A percentile compares a stretch with the other conserved stretches of the same genome.
Evolutionary conservation across 2,329 filamentous ascomycete genomes (phyloP).

Genomic region (Sporothrix inflata): DNA sequence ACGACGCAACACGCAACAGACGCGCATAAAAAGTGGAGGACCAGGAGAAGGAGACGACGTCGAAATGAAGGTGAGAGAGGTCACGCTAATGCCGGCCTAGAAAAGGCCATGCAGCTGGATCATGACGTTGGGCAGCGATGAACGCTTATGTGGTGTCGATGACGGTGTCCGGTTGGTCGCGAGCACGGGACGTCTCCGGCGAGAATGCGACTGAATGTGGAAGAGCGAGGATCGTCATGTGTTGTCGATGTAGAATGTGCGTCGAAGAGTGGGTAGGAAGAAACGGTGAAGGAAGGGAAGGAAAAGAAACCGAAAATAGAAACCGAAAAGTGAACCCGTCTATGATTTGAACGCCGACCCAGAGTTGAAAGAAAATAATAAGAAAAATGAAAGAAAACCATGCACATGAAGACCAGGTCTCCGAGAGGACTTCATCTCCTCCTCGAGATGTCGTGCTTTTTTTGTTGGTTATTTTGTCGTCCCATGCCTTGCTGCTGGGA

Average conservation of each 20-base stretch:
- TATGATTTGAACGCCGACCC: constrained; percentile 31
- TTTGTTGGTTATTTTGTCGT: constrained; percentile 22
- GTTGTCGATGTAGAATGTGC: constrained; percentile 20
- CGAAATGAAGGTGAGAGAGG: constrained; percentile 20
- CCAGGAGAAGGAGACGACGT: neutral
- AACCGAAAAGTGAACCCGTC: constrained; percentile 27
- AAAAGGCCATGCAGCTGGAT: constrained; percentile 22
- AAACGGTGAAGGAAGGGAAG: neutral
- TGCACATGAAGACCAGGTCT: constrained; percentile 21
- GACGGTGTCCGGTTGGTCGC: constrained; percentile 12
- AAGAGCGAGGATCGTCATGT: constrained; percentile 12
- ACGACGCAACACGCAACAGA: neutral
- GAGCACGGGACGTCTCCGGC: neutral
- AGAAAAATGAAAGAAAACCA: constrained; percentile 19
- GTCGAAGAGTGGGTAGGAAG: neutral
- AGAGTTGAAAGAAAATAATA: constrained; percentile 15
- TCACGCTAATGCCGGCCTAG: constrained; percentile 27
- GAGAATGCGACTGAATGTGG: neutral
- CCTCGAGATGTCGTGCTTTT: neutral
- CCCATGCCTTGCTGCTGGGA: constrained; percentile 37
- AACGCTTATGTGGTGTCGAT: neutral
- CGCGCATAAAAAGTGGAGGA: neutral
- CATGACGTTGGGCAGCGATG: constrained; percentile 32
- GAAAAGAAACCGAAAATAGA: constrained; percentile 9
- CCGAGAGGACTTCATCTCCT: neutral